Evolutionary conservation across 116 monocot species (phyloP).

Genomic region (Cymodocea nodosa): DNA sequence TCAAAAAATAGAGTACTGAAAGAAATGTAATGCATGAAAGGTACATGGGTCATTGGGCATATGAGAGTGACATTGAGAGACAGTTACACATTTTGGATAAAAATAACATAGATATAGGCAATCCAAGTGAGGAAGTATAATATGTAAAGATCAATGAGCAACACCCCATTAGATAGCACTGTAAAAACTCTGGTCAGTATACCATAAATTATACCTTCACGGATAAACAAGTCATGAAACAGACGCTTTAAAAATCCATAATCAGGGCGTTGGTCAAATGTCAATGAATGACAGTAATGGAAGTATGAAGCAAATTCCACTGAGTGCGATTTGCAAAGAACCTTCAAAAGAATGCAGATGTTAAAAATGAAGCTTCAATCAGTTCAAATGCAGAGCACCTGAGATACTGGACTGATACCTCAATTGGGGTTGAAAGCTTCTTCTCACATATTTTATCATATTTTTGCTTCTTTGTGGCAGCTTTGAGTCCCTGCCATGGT

Average conservation of each 20-base stretch:
- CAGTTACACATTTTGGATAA: neutral
- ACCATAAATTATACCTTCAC: conserved; percentile 46
- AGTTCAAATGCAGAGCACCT: neutral
- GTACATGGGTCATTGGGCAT: too few relatives aligned
- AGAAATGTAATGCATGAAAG: too few relatives aligned
- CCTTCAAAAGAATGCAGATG: conserved; percentile 20
- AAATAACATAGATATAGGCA: neutral
- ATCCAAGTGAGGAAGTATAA: neutral
- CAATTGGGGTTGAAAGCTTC: conserved; percentile 92
- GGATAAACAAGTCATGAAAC: conserved; percentile 56
- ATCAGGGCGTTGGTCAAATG: conserved; percentile 86
- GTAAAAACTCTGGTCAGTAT: neutral
- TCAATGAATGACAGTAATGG: conserved; percentile 92
- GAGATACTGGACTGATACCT: conserved; percentile 27
- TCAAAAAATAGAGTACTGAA: too few relatives aligned
- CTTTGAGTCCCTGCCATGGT: conserved; percentile 98
- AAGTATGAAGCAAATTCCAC: conserved; percentile 98
- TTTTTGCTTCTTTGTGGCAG: conserved; percentile 93
- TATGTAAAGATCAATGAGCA: neutral
- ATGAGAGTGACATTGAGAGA: neutral
- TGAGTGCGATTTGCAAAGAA: conserved; percentile 76
- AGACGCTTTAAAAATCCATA: conserved; percentile 86
- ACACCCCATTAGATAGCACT: neutral
- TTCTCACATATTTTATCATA: conserved; percentile 98
- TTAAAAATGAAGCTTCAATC: neutral